phyloP scores from a whole-genome alignment of 176 grass and related monocot genomes.

The Cocos nucifera region DNA sequence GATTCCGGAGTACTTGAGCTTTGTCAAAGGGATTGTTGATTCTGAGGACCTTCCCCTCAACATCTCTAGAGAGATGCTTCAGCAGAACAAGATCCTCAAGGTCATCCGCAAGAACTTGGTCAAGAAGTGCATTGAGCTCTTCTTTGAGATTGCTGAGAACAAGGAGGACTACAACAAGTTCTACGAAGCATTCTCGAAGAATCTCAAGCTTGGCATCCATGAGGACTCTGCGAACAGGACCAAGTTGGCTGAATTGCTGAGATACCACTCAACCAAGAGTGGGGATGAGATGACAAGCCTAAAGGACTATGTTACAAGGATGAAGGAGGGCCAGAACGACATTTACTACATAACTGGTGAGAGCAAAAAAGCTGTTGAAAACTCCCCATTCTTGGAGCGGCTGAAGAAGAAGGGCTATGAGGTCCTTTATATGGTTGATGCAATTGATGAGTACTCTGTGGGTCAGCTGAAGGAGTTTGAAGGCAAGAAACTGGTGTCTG shows the following conservation, averaged over 20 bases:
- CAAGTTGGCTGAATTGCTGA: conserved; percentile 4
- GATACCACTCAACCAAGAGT: conserved; percentile 8
- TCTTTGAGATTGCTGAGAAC: conserved; percentile 3
- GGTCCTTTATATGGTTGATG: conserved; percentile 7
- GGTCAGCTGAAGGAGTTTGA: conserved; percentile 4
- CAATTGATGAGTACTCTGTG: conserved; percentile 7
- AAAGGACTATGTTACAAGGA: conserved; percentile 9
- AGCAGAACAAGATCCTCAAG: conserved; percentile 8
- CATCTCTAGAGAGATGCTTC: conserved; percentile 1
- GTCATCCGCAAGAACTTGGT: conserved; percentile 10
- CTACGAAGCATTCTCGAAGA: conserved; percentile 6
- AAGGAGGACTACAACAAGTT: conserved; percentile 10
- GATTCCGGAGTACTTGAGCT: conserved; percentile 3
- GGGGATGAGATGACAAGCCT: conserved; percentile 10
- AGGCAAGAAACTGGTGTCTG: not conserved
- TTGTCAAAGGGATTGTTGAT: conserved; percentile 1
- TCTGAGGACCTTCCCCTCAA: conserved; percentile 8
- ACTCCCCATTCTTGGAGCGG: conserved; percentile 1
- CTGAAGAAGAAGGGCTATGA: conserved; percentile 6
- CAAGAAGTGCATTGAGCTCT: conserved; percentile 2
- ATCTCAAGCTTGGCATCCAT: conserved; percentile 5
- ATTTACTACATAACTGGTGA: conserved; percentile 3
- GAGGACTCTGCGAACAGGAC: not conserved
- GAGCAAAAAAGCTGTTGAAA: conserved; percentile 1
- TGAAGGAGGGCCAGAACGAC: conserved; percentile 3